Base-by-base conservation (phyloP, 73 alveolate genomes). In the Effrenium voratum region DNA sequence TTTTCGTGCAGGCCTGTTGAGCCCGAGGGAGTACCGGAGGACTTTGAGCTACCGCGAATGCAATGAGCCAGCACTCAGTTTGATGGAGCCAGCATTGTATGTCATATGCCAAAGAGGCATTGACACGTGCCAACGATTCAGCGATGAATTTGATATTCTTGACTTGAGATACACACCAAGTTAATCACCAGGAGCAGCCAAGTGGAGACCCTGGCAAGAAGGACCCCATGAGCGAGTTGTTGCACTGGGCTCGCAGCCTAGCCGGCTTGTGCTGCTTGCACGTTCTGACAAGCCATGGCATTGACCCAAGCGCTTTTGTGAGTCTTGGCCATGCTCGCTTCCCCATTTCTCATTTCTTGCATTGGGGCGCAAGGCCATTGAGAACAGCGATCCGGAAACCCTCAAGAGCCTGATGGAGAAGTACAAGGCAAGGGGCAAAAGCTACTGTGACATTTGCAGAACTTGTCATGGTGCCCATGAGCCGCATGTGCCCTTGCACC, bases 141-240 rank as follows among this genome's bases (percentile, higher is more conserved):
- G n/a, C n/a, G n/a, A n/a, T n/a, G n/a, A n/a, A n/a, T n/a, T n/a
- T n/a, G n/a, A n/a, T n/a, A n/a, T n/a, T n/a, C n/a, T n/a, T n/a
- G n/a, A n/a, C n/a, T n/a, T n/a, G n/a, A n/a, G n/a, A n/a, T n/a
- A n/a, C n/a, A n/a, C n/a, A n/a, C n/a, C n/a, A n/a, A n/a, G n/a
- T n/a, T n/a, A n/a, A n/a, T n/a, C n/a, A n/a, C n/a, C n/a, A n/a
- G n/a, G n/a, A n/a, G n/a, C n/a, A n/a, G n/a, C n/a, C n/a, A n/a
- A 22, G n/a, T 57, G 72, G 72, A 57, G 28, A 57, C n/a, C n/a
- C 28, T 41, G 90, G 90, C 30, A 79, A 79, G 90, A 79, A 79
- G 90, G 90, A 79, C 32, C 90, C 90, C 63, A 79, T 79, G 90
- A 79, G 90, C 46, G 90, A 79, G 32, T 79, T 79, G 90, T 44